Conservation (phyloP, 306 rosid genomes). For the Fragaria ananassa region DNA sequence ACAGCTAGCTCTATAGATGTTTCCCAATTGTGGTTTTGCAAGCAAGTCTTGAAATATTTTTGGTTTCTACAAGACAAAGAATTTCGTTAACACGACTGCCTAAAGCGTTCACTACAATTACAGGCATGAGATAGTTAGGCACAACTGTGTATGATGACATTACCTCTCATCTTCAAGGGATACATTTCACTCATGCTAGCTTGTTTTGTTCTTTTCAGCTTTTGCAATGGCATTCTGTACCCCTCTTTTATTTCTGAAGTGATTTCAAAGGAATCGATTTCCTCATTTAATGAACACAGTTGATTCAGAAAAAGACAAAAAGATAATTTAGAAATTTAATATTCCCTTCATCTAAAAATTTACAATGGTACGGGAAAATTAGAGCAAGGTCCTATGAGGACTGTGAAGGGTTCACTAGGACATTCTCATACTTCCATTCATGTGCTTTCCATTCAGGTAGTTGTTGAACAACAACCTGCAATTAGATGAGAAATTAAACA, state of each 20-base stretch:
- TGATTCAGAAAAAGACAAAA: not conserved
- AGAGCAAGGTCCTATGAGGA: slow-evolving; percentile 19
- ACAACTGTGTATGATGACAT: not conserved
- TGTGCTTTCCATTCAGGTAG: slow-evolving; percentile 92
- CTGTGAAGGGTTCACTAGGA: slow-evolving; percentile 24
- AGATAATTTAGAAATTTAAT: too few species aligned
- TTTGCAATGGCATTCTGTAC: not conserved
- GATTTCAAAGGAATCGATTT: not conserved
- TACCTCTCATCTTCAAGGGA: not conserved
- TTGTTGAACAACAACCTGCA: slow-evolving; percentile 80
- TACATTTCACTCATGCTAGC: not conserved
- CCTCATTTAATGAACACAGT: not conserved
- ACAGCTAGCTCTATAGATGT: not conserved
- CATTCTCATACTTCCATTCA: slow-evolving; percentile 64
- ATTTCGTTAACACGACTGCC: not conserved
- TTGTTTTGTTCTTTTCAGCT: not conserved
- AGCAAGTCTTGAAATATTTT: not conserved
- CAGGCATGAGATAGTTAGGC: not conserved
- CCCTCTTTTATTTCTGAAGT: not conserved
- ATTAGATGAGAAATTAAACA: slow-evolving; percentile 11
- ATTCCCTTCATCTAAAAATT: slow-evolving; percentile 5
- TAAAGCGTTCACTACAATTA: too few species aligned
- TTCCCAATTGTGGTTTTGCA: not conserved
- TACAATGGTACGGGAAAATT: not conserved
- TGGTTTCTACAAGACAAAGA: not conserved